Conservation (phyloP, 768 basidiomycete genomes). For the Sistotremastrum suecicum region DNA sequence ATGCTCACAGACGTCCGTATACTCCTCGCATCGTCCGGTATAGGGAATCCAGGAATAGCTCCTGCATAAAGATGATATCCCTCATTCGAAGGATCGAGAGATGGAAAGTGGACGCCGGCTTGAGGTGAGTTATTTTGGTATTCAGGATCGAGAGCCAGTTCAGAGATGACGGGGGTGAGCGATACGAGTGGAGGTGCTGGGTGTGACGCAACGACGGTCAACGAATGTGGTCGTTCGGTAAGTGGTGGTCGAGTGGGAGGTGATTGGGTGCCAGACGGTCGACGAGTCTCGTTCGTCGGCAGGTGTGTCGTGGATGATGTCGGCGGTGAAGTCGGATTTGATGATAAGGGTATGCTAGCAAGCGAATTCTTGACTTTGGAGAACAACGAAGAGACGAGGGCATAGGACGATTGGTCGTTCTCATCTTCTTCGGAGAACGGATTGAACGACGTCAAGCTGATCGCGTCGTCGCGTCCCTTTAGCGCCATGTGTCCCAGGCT, state of each 20-base stretch:
- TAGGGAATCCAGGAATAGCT: constrained; percentile 84
- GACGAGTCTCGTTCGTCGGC: constrained; percentile 32
- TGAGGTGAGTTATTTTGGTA: constrained; percentile 47
- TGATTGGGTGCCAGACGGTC: constrained; percentile 41
- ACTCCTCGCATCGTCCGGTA: constrained; percentile 82
- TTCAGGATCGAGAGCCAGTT: constrained; percentile 57
- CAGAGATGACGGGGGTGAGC: constrained; percentile 72
- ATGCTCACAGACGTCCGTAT: constrained; percentile 60
- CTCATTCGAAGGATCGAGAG: constrained; percentile 37
- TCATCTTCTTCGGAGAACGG: constrained; percentile 91
- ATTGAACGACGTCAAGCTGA: constrained; percentile 74
- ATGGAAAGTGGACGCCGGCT: constrained; percentile 32
- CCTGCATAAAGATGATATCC: constrained; percentile 49
- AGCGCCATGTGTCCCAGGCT: no score
- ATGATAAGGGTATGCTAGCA: constrained; percentile 42
- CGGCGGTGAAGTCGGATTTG: constrained; percentile 27
- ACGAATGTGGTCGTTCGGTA: constrained; percentile 44
- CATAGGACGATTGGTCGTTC: constrained; percentile 76
- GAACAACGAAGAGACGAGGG: constrained; percentile 67
- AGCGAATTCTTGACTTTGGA: constrained; percentile 73
- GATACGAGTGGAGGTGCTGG: constrained; percentile 77
- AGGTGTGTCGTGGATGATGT: constrained; percentile 18
- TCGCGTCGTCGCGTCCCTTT: constrained; percentile 33
- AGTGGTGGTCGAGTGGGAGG: constrained; percentile 28
- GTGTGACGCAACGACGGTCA: constrained; percentile 37